Evolutionary conservation across 331 rosid genomes (phyloP).

Genomic region (Ulmus americana): DNA sequence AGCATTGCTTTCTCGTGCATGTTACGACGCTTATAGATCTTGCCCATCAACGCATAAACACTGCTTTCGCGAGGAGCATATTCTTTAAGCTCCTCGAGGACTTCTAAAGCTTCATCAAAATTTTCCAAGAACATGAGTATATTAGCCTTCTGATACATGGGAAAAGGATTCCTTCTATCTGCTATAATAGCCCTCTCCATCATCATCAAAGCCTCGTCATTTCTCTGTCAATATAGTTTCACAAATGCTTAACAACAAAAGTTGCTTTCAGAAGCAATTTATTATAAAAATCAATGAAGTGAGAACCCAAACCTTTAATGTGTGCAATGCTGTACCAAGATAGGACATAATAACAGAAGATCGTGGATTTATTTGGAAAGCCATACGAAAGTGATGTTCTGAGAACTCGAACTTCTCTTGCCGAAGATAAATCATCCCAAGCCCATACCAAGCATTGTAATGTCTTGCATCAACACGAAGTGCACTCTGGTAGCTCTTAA

Average conservation of each 20-base stretch:
- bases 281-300: slow-evolving; percentile 16
- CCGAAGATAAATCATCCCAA: slow-evolving; percentile 89
- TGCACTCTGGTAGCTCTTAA: slow-evolving; percentile 86
- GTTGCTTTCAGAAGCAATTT: slow-evolving; percentile 11
- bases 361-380: slow-evolving; percentile 71
- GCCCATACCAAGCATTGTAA: slow-evolving; percentile 96
- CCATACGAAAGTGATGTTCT: slow-evolving; percentile 88
- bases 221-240: slow-evolving; percentile 51
- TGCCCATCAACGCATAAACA: slow-evolving; percentile 94
- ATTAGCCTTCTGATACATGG: slow-evolving; percentile 97
- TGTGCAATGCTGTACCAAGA: slow-evolving; percentile 83
- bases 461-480: slow-evolving; percentile 87
- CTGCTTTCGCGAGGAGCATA: slow-evolving; percentile 92
- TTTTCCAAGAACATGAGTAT: slow-evolving; percentile 68
- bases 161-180: slow-evolving; percentile 92
- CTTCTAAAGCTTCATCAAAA: slow-evolving; percentile 78
- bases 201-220: slow-evolving; percentile 68
- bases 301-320: slow-evolving; percentile 56
- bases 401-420: slow-evolving; percentile 91
- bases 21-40: slow-evolving; percentile 68
- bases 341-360: slow-evolving; percentile 91
- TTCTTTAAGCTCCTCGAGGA: slow-evolving; percentile 81
- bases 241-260: slow-evolving; percentile 14
- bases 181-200: slow-evolving; percentile 92
- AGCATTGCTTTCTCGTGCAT: slow-evolving; percentile 92